Evolutionary conservation across 1,284 basidiomycete species (phyloP).

Genomic region (Papiliotrema flavescens): DNA sequence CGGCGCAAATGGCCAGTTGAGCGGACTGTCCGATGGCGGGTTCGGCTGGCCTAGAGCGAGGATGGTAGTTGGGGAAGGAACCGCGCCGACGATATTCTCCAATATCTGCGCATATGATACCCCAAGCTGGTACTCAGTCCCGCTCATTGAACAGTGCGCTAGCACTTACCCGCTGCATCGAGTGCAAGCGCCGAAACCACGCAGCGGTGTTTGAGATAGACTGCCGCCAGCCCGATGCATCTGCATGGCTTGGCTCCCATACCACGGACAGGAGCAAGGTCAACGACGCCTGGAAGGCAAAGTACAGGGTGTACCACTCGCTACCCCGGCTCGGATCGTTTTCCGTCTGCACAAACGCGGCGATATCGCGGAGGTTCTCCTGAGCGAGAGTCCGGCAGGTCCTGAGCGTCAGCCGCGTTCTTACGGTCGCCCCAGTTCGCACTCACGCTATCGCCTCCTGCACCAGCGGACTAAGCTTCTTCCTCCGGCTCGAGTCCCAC

Average conservation of each 20-base stretch:
- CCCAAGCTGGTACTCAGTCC: conserved; percentile 6
- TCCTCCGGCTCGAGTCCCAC: conserved; percentile 17
- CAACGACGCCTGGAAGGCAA: conserved; percentile 20
- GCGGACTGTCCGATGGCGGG: background rate
- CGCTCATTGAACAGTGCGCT: background rate
- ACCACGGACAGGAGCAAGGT: conserved; percentile 19
- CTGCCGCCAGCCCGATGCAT: conserved; percentile 6
- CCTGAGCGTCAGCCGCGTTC: conserved; percentile 2
- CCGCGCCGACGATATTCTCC: conserved; percentile 7
- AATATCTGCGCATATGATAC: conserved; percentile 9
- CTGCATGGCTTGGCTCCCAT: conserved; percentile 14
- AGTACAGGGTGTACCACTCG: conserved; percentile 23
- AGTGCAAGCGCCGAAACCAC: conserved; percentile 10
- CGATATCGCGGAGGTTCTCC: conserved; percentile 18
- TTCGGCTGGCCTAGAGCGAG: background rate
- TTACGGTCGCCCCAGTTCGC: background rate
- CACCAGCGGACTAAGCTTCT: conserved; percentile 8
- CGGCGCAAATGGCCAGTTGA: background rate
- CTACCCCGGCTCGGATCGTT: conserved; percentile 5
- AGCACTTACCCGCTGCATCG: conserved; percentile 7
- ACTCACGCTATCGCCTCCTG: conserved; percentile 19
- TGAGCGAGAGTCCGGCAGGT: conserved; percentile 16
- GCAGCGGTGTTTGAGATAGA: conserved; percentile 2
- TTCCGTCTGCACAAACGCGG: conserved; percentile 4
- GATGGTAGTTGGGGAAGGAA: background rate